Evolutionary conservation across 169 alveolate species (phyloP), one percentile per base, ranked within the genome.

Genomic region (Cryptosporidium sp.): DNA sequence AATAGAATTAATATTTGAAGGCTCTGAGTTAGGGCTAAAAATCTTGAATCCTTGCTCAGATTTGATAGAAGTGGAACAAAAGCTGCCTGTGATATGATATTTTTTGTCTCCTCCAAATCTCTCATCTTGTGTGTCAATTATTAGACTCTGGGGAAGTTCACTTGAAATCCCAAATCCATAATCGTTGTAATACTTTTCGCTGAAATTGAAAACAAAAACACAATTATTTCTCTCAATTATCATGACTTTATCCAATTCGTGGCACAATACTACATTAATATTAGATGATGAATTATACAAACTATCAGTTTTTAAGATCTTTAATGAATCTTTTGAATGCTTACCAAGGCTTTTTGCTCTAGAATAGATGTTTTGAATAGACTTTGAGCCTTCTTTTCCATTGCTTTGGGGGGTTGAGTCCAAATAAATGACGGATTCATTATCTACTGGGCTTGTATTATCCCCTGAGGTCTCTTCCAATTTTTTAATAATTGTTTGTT

Each of bases 191-290:
- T 53, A 71, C 33, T 69, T 84, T 8, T 93, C 94, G 84, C 93
- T 91, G 93, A 96, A 95, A 94, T 97, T 97, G 87, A 96, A 95
- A 9, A 96, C 97, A 85, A 97, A 96, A 29, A 96, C 89, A 51
- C 96, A 93, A 26, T 91, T 85, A 45, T 97, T 97, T 84, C 97
- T 93, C 75, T 96, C 98, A 85, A 95, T 93, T 45, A 94, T 95
- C 62, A 96, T 91, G 26, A 97, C 94, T 93, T 96, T 96, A 86
- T 96, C 98, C 51, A 89, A 93, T 44, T 94, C 96, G 62, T 92
- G 95, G 85, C 94, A 92, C 48, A 94, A 87, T 73, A 94, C 94
- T 73, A 97, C 95, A 85, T 86, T 95, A 86, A 56, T 94, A 94
- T 68, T 92, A 91, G 69, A 94, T 85, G 51, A 85, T 89, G 86